Evolutionary conservation across 176 grass and related monocot species (phyloP), one percentile per base, ranked within the genome.

Genomic region (Oryza meyeriana): DNA sequence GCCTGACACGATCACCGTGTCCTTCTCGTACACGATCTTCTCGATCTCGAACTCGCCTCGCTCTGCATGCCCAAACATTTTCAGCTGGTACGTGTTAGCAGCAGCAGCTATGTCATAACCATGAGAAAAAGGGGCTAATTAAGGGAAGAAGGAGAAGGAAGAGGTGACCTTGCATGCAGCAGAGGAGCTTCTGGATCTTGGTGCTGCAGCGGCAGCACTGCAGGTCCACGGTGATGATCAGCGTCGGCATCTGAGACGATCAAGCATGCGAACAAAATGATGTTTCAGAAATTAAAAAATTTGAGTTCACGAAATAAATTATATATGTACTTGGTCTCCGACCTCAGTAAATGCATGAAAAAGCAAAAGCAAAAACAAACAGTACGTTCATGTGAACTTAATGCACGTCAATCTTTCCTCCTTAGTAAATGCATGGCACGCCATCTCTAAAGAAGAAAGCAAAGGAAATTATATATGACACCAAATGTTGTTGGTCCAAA

Each of bases 151-250:
- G 27, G 42, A 64, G 36, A 22, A 8, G 50, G 22, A 17, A 17
- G 29, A 17, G 6, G 8, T 58, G 12, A 89, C 91, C 86, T 84
- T 93, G 78, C 57, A 98, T 75, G 75, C 82, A 69, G 79, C 67
- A 78, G 28, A 98, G 69, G 20, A 91, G 22, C 38, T 89, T 84
- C 64, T 87, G 81, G 44, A 98, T 88, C 79, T 91, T 93, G 80
- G 29, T 38, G 68, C 69, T 77, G 81, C 90, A 92, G 61, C 84
- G 86, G 61, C 28, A 55, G 83, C 95, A 93, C 3, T 79, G 50
- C 30, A 87, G 64, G 66, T 98, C 85, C 40, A 95, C 88, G 32
- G 73, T 93, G 18, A 98, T 39, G 62, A 91, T 87, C 39, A 98
- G 10, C 8, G 90, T 95, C 20, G 85, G 59, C 82, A 89, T 91